Base-by-base conservation (phyloP, 73 alveolate genomes). In the Paraurostyla sp. region DNA sequence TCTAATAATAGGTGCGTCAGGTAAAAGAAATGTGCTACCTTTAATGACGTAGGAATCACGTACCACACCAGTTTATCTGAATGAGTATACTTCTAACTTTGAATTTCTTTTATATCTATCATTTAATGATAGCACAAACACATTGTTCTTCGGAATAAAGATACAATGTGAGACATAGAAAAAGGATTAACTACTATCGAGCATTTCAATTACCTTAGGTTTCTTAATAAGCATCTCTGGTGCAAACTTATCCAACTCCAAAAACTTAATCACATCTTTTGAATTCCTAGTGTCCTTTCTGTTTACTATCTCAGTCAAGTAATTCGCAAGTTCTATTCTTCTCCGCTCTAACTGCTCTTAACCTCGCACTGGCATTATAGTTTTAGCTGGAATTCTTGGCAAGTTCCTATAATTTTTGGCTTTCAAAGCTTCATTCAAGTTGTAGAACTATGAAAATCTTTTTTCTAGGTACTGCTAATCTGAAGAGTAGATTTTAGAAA, bases 191-290 rank as follows among this genome's bases (percentile, higher is more conserved):
- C 71, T 7, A 45, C 87, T 30, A 16, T 48, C 35, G 0, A 48
- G 57, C 59, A 73, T 73, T 29, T 73, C 86, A 45, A 78, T 60
- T 35, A 78, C 11, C 33, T 78, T 50, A 52, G 89, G 89, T 60
- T 78, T 78, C 29, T 78, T 43, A 0, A 78, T 29, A 22, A 78
- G 42, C 30, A 78, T 36, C 33, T 78, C 89, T 7, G 89, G 89
- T 33, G 57, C 22, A 78, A 78, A 78, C 33, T 49, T 54, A n/a
- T 78, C 89, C 42, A 78, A 36, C 30, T 78, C 89, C 25, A 78
- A 41, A 38, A 78, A 78, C 33, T 35, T 29, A 16, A 78, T 78
- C 41, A 78, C 60, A 50, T 78, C 76, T 52, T 78, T 52, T 16
- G 43, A 42, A 35, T 78, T 78, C 38, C 89, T 50, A 23, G 78